Evolutionary conservation across 2,329 filamentous ascomycete genomes (phyloP), one percentile per base, ranked within the genome.

Genomic region (Thielaviopsis cerberus): DNA sequence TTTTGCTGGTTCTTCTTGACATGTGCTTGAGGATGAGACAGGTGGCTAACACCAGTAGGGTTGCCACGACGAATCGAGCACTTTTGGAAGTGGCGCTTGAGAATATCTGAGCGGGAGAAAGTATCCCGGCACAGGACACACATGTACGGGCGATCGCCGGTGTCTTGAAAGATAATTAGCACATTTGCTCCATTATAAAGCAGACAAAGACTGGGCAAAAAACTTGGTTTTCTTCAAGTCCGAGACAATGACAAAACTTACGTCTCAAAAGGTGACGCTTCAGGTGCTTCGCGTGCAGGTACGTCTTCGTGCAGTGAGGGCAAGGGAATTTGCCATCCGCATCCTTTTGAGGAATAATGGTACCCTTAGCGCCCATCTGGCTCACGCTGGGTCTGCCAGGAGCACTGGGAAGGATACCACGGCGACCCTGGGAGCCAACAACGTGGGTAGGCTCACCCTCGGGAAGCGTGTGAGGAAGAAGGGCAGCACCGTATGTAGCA

Each of bases 11-110:
- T 78, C 73, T 89, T 90, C 76, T 89, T 91, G 67, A 92, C 78
- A 71, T 94, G 88, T 63, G 87, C 86, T 71, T 91, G 86, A 37
- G 89, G 88, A 72, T 96, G 89, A 64, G 90, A 94, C 71, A 98
- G 73, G 74, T 98, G 92, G 67, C 87, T 95, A 62, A 88, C 88
- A 65, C 90, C 90, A 17, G 89, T 95, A 57, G 92, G 91, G 72
- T 97, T 97, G 60, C 92, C 92, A 68, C 92, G 85, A 66, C 92
- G 84, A 63, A 96, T 88, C 45, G 92, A 96, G 74, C 92, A 98
- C 76, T 98, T 98, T 72, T 96, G 90, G 73, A 97, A 98, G 74
- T 98, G 92, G 63, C 92, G 88, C 77, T 98, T 98, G 66, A 98
- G 75, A 64, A 98, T 97, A 69, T 98, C 92, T 77, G 89, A 95